Base-by-base conservation (phyloP, 345 rosid species). In the Ailanthus altissimus region DNA sequence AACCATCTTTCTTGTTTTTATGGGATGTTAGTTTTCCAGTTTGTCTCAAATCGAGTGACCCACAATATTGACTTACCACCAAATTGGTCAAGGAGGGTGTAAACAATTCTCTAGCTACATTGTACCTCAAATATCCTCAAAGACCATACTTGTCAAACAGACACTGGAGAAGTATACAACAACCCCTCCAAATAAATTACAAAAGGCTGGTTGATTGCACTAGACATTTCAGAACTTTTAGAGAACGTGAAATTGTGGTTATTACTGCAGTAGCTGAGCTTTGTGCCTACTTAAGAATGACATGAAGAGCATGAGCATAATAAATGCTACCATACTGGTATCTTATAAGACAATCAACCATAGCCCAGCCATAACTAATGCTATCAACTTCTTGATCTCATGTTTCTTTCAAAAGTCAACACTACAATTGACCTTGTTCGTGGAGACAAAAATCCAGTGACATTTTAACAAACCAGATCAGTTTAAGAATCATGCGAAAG, bases 401-500 rank as follows among this genome's bases (percentile, higher is more conserved):
- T 28, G 42, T 51, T 50, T 9, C 5, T 50, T 69, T 20, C 14
- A 69, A n/a, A 69, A 69, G 50, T 50, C 73, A 49, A 69, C n/a
- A 6, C 58, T 47, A 46, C 6, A 6, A 38, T 15, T 6, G 12
- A 3, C 32, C 72, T 13, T 67, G 56, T 21, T 49, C 15, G 50
- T 49, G 45, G 25, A 69, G 16, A 28, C 21, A 20, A 28, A 15
- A 26, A 5, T 13, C 73, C 28, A 69, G 1, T 8, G 21, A 50
- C 25, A 67, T n/a, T 43, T 32, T 49, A 69, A 49, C 14, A 50
- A 26, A 50, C 6, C 43, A 62, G 20, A 62, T 28, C 11, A 18
- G 18, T 62, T 32, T 32, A 15, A 16, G 14, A 42, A 70, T 28
- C 60, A 51, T 28, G 59, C 32, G 32, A 70, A 16, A n/a, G 49